Conservation (phyloP, 495 filamentous ascomycete species). For the Neurospora sp. region DNA sequence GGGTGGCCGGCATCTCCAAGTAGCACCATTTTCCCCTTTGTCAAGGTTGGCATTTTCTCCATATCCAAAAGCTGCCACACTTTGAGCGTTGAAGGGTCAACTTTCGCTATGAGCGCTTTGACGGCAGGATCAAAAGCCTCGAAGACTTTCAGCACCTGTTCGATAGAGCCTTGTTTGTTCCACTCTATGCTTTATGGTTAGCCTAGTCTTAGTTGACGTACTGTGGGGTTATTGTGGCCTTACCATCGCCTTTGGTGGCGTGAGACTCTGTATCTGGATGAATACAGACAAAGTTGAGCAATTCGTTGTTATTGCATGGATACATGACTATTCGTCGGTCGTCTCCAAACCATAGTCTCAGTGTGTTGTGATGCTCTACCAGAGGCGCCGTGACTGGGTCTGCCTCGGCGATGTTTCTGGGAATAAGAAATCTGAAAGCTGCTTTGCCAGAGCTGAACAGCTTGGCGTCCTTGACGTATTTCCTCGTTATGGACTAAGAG, state of each 20-base stretch:
- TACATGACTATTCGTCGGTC: slow-evolving; percentile 52
- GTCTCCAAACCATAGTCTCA: slow-evolving; percentile 39
- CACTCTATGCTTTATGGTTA: slow-evolving; percentile 22
- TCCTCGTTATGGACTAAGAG: slow-evolving; percentile 22
- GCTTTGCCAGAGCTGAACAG: slow-evolving; percentile 42
- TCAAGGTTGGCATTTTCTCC: slow-evolving; percentile 44
- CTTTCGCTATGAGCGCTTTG: slow-evolving; percentile 35
- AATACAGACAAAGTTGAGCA: slow-evolving; percentile 52
- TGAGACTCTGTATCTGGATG: slow-evolving; percentile 40
- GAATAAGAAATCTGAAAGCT: slow-evolving; percentile 53
- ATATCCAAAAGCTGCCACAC: slow-evolving; percentile 53
- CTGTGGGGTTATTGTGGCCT: neutral
- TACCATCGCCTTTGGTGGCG: slow-evolving; percentile 13
- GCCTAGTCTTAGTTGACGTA: neutral
- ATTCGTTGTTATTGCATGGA: slow-evolving; percentile 41
- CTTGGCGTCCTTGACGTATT: slow-evolving; percentile 21
- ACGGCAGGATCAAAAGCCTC: slow-evolving; percentile 39
- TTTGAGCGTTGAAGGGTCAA: slow-evolving; percentile 38
- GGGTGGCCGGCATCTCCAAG: slow-evolving; percentile 58
- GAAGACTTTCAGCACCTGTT: slow-evolving; percentile 40
- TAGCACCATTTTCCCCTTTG: slow-evolving; percentile 37
- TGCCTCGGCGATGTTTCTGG: slow-evolving; percentile 29
- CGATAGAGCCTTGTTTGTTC: slow-evolving; percentile 36
- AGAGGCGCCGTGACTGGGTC: slow-evolving; percentile 38
- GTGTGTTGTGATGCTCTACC: slow-evolving; percentile 27